phyloP scores from a whole-genome alignment of 2,329 filamentous ascomycete genomes.

The Fusarium sp. region DNA sequence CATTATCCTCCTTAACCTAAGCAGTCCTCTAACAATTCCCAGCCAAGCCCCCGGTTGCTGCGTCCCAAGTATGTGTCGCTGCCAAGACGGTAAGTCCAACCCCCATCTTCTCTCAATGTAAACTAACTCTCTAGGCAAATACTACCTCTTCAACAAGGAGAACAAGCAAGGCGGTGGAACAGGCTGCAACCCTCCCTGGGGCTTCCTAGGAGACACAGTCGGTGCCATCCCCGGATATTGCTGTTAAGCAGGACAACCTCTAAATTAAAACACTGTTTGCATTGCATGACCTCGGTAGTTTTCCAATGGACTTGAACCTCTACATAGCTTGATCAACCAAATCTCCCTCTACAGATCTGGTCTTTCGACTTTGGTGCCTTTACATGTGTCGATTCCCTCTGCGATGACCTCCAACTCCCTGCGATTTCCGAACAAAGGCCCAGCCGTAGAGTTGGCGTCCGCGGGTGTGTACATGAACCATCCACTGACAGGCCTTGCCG shows the following conservation, averaged over 20 bases:
- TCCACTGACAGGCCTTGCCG: conserved; percentile 50
- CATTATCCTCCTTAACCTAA: accelerated
- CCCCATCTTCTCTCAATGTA: accelerated
- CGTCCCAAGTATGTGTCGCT: conserved; percentile 30
- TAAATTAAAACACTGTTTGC: background rate
- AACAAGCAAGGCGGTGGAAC: conserved; percentile 1
- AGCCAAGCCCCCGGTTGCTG: conserved; percentile 28
- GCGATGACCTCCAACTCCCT: conserved; percentile 38
- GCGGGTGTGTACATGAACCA: conserved; percentile 57
- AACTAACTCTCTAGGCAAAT: conserved; percentile 3
- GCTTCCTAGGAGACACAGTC: conserved; percentile 14
- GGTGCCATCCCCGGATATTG: conserved; percentile 27
- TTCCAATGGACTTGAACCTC: background rate
- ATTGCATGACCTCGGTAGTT: background rate
- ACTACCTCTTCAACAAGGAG: conserved; percentile 32
- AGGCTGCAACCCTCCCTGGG: conserved; percentile 34
- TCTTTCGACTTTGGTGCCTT: background rate
- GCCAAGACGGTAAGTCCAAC: conserved; percentile 21
- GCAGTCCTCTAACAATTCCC: background rate
- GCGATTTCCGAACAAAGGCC: conserved; percentile 32
- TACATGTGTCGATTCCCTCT: conserved; percentile 3
- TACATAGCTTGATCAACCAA: background rate
- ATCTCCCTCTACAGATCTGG: background rate
- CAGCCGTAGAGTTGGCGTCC: conserved; percentile 37
- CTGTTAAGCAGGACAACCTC: conserved; percentile 12